Evolutionary conservation across 179 eudicot species (phyloP), one percentile per base, ranked within the genome.

Genomic region (Monotropa hypopitys): DNA sequence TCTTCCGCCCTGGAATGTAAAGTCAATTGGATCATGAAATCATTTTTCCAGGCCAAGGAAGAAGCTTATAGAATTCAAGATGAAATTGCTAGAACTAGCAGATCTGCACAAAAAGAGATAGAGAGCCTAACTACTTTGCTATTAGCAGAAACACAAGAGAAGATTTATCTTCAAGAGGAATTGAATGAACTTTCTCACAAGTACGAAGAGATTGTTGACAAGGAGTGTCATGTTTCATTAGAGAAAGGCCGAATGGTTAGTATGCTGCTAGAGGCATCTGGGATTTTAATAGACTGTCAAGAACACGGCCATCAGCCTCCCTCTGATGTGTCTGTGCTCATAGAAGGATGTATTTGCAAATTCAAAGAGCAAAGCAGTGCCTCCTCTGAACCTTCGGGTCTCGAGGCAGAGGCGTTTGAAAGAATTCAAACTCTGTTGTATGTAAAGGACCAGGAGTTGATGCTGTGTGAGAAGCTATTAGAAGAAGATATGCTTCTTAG

Each of bases 21-120:
- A 63, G 81, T 88, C 71, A 83, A 78, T 78, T 92, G 94, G 94
- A 91, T 94, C 40, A 81, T 81, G 76, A 84, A 93, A 74, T 91
- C 94, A 74, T 88, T 78, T 80, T 79, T 79, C 46, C 76, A 82
- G 74, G 85, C 90, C 43, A 88, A 89, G 62, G 78, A 77, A 72
- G 96, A 92, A 81, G 76, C 84, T 51, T 53, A 53, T 56, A 79
- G 62, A 43, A 81, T 91, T 85, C 89, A 91, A 76, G 81, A 86
- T 80, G 89, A 87, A 79, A 77, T 89, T 77, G 62, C 50, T 72
- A 81, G 78, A 75, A 78, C 81, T 77, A 79, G 72, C 70, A 86
- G 88, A 79, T 85, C 88, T 79, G 88, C 91, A 70, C 70, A 77
- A 35, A 68, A 51, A 56, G 88, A 90, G 80, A 86, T 91, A 75